Evolutionary conservation across 192 early-diverging fungal genomes (phyloP).

Genomic region (Gaertneriomyces semiglobifer): DNA sequence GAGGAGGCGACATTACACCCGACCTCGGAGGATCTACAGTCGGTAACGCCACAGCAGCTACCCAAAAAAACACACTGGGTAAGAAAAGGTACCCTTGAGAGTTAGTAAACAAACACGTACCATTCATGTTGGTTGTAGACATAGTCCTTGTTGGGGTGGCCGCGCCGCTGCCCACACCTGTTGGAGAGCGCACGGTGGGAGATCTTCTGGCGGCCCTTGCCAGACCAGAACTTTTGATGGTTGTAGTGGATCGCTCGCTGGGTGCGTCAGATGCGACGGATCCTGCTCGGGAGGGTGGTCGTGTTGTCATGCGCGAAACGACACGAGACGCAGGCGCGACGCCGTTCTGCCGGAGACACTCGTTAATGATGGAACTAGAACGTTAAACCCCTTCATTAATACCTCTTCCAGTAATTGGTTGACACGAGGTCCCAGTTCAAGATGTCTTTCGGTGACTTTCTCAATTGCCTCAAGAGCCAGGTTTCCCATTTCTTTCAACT

Average conservation of each 20-base stretch:
- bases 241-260: slow-evolving; percentile 20
- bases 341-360: slow-evolving; percentile 20
- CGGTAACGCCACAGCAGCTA: slow-evolving; percentile 16
- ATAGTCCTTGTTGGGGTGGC: slow-evolving; percentile 18
- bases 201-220: neutral
- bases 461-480: slow-evolving; percentile 40
- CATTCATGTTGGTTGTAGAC: slow-evolving; percentile 39
- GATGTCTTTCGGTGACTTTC: slow-evolving; percentile 35
- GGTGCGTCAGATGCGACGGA: slow-evolving; percentile 26
- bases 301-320: slow-evolving; percentile 42
- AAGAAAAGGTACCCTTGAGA: neutral
- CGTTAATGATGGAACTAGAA: neutral
- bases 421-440: slow-evolving; percentile 37
- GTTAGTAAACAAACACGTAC: slow-evolving; percentile 1
- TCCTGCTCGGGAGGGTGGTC: slow-evolving; percentile 37
- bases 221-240: slow-evolving; percentile 8
- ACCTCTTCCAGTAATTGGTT: slow-evolving; percentile 41
- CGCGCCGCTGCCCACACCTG: slow-evolving; percentile 1
- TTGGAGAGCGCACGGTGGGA: neutral
- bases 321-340: slow-evolving; percentile 44
- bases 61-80: neutral
- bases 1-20: slow-evolving; percentile 2
- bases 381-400: slow-evolving; percentile 5
- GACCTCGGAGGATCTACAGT: neutral
- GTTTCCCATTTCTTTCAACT: slow-evolving; percentile 47